These are phyloP conservation scores for Digitaria exilis DNA, from an alignment of 202 grass and related monocot genomes.

Conservation along the genomic window DNA sequence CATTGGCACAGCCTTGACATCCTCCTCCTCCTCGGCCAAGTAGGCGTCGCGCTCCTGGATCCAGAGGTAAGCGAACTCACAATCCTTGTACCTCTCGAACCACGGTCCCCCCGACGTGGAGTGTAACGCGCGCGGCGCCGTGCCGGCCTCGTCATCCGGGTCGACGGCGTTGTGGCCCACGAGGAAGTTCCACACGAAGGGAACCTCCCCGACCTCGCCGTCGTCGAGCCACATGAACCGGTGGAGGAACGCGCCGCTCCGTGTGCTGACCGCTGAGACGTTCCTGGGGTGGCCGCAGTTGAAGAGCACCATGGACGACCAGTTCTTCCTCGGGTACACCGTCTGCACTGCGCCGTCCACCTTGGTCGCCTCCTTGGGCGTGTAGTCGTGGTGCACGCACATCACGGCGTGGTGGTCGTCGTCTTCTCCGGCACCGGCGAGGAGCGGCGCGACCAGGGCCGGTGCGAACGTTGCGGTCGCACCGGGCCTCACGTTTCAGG, in stretches of 20 bases:
- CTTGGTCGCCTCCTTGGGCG: slow-evolving; percentile 54
- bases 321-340: slow-evolving; percentile 70
- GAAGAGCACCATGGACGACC: slow-evolving; percentile 75
- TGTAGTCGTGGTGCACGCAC: slow-evolving; percentile 69
- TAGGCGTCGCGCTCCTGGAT: slow-evolving; percentile 39
- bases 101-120: slow-evolving; percentile 60
- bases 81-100: slow-evolving; percentile 58
- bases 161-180: slow-evolving; percentile 57
- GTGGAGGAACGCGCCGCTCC: slow-evolving; percentile 50
- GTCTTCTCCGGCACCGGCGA: too few species aligned
- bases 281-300: slow-evolving; percentile 73
- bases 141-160: slow-evolving; percentile 5
- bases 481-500: too few species aligned
- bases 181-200: slow-evolving; percentile 66
- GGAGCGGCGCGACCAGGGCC: too few species aligned
- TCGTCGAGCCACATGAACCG: slow-evolving; percentile 76
- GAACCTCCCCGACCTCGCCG: slow-evolving; percentile 58
- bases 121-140: slow-evolving; percentile 48
- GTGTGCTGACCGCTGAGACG: slow-evolving; percentile 44
- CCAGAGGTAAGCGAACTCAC: slow-evolving; percentile 64
- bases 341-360: slow-evolving; percentile 71
- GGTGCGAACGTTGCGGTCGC: too few species aligned
- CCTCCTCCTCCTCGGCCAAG: slow-evolving; percentile 13
- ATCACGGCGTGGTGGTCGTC: slow-evolving; percentile 46
- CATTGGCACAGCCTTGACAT: not conserved